Base-by-base conservation (phyloP, 495 filamentous ascomycete species). In the Talaromyces ruber region DNA sequence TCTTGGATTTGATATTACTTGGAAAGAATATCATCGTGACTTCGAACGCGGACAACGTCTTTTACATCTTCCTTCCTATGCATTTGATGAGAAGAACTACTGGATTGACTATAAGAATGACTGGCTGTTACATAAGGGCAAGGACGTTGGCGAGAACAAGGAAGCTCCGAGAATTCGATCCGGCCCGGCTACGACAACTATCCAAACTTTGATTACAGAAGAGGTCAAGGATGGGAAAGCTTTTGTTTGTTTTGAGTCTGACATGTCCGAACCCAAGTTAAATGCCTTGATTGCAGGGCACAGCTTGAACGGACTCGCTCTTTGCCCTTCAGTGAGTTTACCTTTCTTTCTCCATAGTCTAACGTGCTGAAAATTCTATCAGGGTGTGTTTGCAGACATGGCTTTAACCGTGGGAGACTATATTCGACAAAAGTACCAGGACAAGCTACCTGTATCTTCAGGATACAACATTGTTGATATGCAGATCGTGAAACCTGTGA, bases 61-160 rank as follows among this genome's bases (percentile, higher is more conserved):
- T n/a, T 65, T 90, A 0, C 69, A 79, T 12, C 79, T 91, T 2
- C 88, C 88, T 22, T 68, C 79, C 11, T 92, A 92, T 63, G 77
- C 77, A 1, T 92, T 83, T 68, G 86, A 91, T 12, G 22, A 83
- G 16, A 89, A 88, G 78, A 86, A 88, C 66, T 91, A 92, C 72
- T 94, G 91, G 91, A 83, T 93, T 24, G 80, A 86, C 12, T 93
- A 92, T 71, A 79, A 77, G 12, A 85, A 88, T 62, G 75, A 82
- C 64, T 84, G 79, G 72, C 78, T 67, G 25, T 67, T 84, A 21
- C 63, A 65, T 16, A 82, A 81, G 65, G 77, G 78, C 74, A 24
- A 62, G 62, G 4, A 66, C 16, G 65, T 63, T 0, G 59, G 61
- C 39, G 68, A 71, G 62, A 21, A 21, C 9, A 25, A 21, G 22